A percentile compares a stretch with the other conserved stretches of the same genome.
phyloP scores from a whole-genome alignment of 2,329 filamentous ascomycete species.

The Claviceps cyperi region DNA sequence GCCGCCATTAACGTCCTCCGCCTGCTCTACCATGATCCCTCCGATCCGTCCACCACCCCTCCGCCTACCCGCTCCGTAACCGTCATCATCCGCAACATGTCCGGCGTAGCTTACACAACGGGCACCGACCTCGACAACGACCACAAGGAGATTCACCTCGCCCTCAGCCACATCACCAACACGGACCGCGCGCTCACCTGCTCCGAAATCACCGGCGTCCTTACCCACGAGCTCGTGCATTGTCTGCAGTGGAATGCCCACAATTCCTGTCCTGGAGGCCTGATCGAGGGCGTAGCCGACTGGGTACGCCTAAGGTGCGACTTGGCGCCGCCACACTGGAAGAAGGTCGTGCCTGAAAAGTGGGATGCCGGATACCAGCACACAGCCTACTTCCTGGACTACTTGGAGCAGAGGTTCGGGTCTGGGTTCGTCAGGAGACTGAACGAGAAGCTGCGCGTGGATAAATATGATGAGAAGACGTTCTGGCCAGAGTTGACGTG shows the following conservation, averaged over 20 bases:
- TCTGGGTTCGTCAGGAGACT: constrained; percentile 44
- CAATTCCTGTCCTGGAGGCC: constrained; percentile 51
- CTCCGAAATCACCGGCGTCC: constrained; percentile 63
- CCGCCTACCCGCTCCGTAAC: constrained; percentile 74
- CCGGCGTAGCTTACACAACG: constrained; percentile 79
- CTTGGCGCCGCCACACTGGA: constrained; percentile 75
- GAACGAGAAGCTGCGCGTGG: constrained; percentile 51
- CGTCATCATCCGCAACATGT: constrained; percentile 63
- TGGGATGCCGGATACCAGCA: constrained; percentile 88
- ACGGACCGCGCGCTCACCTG: constrained; percentile 28
- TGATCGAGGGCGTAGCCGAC: constrained; percentile 87
- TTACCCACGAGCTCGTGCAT: constrained; percentile 89
- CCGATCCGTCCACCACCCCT: constrained; percentile 24
- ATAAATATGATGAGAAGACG: constrained; percentile 46
- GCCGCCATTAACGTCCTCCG: constrained; percentile 55
- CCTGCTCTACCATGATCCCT: constrained; percentile 50
- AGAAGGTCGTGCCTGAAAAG: constrained; percentile 36
- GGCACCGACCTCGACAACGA: constrained; percentile 64
- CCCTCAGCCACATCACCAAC: constrained; percentile 53
- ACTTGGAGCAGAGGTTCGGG: constrained; percentile 56
- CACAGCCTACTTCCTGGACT: constrained; percentile 83
- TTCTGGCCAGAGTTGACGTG: constrained; percentile 54
- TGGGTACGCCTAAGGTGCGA: constrained; percentile 70
- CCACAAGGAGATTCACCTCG: constrained; percentile 90
- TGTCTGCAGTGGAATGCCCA: constrained; percentile 72